phyloP scores from a whole-genome alignment of 2,329 filamentous ascomycete genomes.

The Alternaria sp. region DNA sequence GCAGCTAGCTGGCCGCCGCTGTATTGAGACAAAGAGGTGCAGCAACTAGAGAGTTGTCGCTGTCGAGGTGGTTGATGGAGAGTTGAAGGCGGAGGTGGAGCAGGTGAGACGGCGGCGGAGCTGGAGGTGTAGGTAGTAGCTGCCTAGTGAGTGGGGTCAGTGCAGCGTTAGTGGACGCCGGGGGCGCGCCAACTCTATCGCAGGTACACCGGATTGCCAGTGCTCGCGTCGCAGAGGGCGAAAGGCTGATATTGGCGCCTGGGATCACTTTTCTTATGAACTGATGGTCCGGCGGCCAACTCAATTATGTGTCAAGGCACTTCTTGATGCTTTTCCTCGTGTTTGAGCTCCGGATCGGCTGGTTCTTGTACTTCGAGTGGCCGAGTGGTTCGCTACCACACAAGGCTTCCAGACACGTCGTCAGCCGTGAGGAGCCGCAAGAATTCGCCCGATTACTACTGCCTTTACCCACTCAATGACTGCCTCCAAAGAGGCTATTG shows the following conservation, averaged over 20 bases:
- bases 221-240: neutral
- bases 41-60: conserved; percentile 4
- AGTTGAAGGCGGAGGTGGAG: conserved; percentile 17
- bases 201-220: conserved; percentile 11
- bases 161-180: conserved; percentile 6
- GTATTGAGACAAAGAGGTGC: conserved; percentile 3
- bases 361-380: neutral
- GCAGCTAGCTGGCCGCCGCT: conserved; percentile 8
- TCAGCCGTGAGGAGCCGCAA: conserved; percentile 5
- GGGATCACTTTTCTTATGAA: neutral
- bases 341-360: neutral
- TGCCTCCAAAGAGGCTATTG: neutral
- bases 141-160: conserved; percentile 25
- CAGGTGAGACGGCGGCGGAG: conserved; percentile 19
- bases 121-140: conserved; percentile 21
- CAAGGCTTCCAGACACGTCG: conserved; percentile 3
- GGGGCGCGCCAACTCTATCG: conserved; percentile 4
- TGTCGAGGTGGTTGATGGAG: conserved; percentile 12
- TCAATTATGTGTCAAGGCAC: neutral
- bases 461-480: neutral
- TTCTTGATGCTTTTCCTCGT: neutral
- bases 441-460: neutral
- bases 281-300: neutral
- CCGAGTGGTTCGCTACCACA: neutral
- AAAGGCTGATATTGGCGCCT: neutral